Conservation (phyloP, 1,284 basidiomycete species). For the Sporisorium sorghi region DNA sequence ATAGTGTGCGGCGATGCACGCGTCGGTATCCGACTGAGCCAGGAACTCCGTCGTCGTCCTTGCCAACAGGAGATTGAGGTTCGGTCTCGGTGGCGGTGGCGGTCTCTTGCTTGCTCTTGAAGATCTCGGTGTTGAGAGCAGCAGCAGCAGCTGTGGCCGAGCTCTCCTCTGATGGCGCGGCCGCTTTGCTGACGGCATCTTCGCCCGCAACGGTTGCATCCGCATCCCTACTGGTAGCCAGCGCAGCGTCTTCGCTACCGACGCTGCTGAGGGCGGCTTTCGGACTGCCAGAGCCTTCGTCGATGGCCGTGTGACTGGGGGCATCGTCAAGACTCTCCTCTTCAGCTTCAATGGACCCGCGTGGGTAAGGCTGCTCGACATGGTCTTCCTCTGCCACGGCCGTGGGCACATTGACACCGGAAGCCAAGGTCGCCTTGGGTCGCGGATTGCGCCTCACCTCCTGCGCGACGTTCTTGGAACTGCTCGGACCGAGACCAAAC, state of each 20-base stretch:
- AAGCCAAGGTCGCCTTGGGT: conserved; percentile 34
- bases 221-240: conserved; percentile 4
- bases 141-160: conserved; percentile 15
- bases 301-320: conserved; percentile 35
- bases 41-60: conserved; percentile 44
- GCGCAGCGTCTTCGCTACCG: conserved; percentile 14
- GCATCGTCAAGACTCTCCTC: conserved; percentile 37
- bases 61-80: neutral
- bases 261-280: conserved; percentile 20
- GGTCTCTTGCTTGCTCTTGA: conserved; percentile 10
- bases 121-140: conserved; percentile 21
- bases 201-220: neutral
- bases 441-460: conserved; percentile 56
- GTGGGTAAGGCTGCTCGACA: conserved; percentile 14
- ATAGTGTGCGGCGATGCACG: conserved; percentile 53
- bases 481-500: conserved; percentile 61
- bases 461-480: conserved; percentile 58
- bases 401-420: conserved; percentile 49
- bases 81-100: neutral
- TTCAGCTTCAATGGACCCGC: conserved; percentile 25
- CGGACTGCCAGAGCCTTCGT: conserved; percentile 19
- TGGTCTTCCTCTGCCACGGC: conserved; percentile 55
- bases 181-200: neutral
- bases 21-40: conserved; percentile 56
- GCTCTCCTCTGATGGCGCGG: conserved; percentile 1